Evolutionary conservation across 768 basidiomycete species (phyloP), one percentile per base, ranked within the genome.

Genomic region (Hortiboletus campestris): DNA sequence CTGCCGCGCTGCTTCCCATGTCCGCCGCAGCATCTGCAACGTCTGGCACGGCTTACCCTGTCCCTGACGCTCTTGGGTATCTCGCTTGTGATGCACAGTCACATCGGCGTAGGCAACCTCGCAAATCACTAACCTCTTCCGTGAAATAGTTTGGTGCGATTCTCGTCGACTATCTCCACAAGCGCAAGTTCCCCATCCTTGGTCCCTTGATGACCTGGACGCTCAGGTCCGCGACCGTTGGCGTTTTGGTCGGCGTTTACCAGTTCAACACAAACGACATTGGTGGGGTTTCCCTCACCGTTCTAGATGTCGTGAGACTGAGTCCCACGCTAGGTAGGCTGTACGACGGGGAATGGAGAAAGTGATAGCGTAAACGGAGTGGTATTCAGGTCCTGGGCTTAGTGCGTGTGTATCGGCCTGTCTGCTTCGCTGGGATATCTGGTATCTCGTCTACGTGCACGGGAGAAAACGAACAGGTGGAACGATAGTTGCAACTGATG

Each of bases 191-290:
- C 80, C 92, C 94, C n/a, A 61, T 85, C 42, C 49, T 94, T 55
- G 94, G 91, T 12, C 83, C 77, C 1, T 51, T 86, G 44, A 64
- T 72, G 13, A 84, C 77, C n/a, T 98, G 96, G 96, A 70, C 77
- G 10, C 78, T 98, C 52, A 81, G 94, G 45, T 72, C 82, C 7
- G 76, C 85, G 6, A 98, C 97, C 29, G 83, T 86, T 36, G 92
- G 85, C 20, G 84, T 89, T 6, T 79, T 94, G 49, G 84, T 93
- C 43, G 96, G 97, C 16, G 82, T 98, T 8, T 99, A 97, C 76
- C 89, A 97, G 72, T 98, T 98, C 79, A 98, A 98, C 77, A 98
- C 97, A 41, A 94, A 96, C 68, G 96, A 98, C 69, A 86, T 99
- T 59, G 95, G 97, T 97, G 63, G 62, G 90, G 79, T 34, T 32